phyloP scores from a whole-genome alignment of 2,329 filamentous ascomycete species.

The Zymoseptoria passerinii region DNA sequence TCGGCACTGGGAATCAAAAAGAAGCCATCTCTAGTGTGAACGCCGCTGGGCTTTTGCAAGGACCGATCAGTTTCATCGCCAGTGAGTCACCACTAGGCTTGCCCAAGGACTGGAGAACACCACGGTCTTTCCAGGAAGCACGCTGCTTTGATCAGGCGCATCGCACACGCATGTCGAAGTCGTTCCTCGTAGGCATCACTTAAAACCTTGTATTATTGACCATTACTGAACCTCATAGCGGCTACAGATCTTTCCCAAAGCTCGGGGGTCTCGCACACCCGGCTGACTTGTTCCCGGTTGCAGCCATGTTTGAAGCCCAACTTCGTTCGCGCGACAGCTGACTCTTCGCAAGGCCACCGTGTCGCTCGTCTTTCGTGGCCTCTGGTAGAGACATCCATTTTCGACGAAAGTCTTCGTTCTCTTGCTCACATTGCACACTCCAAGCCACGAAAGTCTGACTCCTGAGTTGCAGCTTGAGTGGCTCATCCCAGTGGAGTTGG shows the following conservation, averaged over 20 bases:
- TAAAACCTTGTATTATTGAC: background rate
- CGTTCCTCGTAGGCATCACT: background rate
- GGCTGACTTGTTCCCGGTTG: background rate
- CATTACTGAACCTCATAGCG: background rate
- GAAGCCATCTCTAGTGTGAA: conserved; percentile 43
- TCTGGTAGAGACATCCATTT: too few relatives aligned
- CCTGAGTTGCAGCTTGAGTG: too few relatives aligned
- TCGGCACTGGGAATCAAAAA: conserved; percentile 80
- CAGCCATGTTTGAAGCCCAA: background rate
- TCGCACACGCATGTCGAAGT: background rate
- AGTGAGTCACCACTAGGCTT: background rate
- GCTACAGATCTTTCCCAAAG: background rate
- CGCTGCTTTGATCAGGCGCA: background rate
- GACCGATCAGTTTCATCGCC: background rate
- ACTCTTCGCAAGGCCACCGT: background rate
- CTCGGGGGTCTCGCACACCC: background rate
- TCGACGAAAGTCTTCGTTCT: too few relatives aligned
- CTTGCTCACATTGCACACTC: too few relatives aligned
- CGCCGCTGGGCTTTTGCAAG: background rate
- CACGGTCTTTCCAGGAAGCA: too few relatives aligned
- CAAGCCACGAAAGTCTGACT: too few relatives aligned
- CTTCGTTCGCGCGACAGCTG: background rate
- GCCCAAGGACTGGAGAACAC: too few relatives aligned
- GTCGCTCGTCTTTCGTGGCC: background rate
- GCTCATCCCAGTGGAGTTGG: too few relatives aligned